Percentiles rank a stretch among this genome's conserved stretches.
Conservation (phyloP, 1,139 yeast species). For the Lodderomyces theae region DNA sequence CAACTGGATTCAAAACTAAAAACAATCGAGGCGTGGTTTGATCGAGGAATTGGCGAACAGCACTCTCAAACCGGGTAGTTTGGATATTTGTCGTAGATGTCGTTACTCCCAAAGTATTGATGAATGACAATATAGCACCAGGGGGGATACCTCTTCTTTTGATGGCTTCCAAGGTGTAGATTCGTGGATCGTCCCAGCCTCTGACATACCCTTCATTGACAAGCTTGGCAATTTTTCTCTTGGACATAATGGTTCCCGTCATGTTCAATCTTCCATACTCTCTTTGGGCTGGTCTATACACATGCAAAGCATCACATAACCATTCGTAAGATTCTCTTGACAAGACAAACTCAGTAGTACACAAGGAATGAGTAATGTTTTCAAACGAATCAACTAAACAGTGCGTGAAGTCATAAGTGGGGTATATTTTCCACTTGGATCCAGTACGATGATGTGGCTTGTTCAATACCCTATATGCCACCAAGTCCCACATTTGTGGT, state of each 20-base stretch:
- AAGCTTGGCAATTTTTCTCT: conserved; percentile 91
- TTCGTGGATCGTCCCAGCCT: conserved; percentile 98
- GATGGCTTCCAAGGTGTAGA: conserved; percentile 90
- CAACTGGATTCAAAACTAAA: conserved; percentile 88
- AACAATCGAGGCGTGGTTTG: conserved; percentile 91
- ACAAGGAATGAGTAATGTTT: conserved; percentile 89
- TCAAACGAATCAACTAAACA: conserved; percentile 98
- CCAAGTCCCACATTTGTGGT: conserved; percentile 99
- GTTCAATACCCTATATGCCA: conserved; percentile 93
- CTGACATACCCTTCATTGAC: conserved; percentile 80
- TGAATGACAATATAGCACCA: conserved; percentile 92
- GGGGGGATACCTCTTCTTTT: conserved; percentile 99
- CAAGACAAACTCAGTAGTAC: conserved; percentile 91
- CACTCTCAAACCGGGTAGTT: conserved; percentile 81
- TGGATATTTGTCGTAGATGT: conserved; percentile 91
- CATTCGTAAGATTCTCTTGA: conserved; percentile 97
- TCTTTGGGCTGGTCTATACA: conserved; percentile 97
- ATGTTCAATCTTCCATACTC: conserved; percentile 96
- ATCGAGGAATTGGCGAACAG: conserved; percentile 85
- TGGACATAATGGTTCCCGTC: conserved; percentile 91
- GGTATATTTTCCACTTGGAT: conserved; percentile 94
- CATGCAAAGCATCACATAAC: conserved; percentile 94
- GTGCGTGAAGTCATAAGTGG: conserved; percentile 98
- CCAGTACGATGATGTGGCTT: conserved; percentile 97
- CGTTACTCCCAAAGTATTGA: conserved; percentile 95